A percentile compares a stretch with the other conserved stretches of the same genome.
Evolutionary conservation across 164 flowering plant genomes (phyloP).

Genomic region (Nymphaea colorata): DNA sequence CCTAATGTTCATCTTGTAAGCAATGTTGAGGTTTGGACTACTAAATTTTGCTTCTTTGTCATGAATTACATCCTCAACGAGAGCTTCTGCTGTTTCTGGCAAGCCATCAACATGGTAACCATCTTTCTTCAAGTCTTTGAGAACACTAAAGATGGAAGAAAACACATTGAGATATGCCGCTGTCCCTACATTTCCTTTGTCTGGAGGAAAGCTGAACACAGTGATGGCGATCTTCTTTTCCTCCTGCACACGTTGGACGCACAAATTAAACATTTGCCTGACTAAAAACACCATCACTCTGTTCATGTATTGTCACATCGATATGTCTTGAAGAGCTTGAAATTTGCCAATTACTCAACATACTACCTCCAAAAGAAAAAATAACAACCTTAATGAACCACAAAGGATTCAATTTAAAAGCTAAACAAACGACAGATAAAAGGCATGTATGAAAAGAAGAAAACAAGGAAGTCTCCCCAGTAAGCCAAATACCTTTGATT

Average conservation of each 20-base stretch:
- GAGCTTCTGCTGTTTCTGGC: conserved; percentile 72
- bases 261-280: not conserved
- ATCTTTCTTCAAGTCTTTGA: conserved; percentile 69
- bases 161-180: conserved; percentile 99
- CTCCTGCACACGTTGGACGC: conserved; percentile 30
- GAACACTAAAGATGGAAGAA: conserved; percentile 77
- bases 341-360: not conserved
- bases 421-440: not conserved
- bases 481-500: conserved; percentile 50
- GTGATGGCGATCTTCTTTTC: conserved; percentile 94
- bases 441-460: not conserved
- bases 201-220: conserved; percentile 99
- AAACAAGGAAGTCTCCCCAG: no score
- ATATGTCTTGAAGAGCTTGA: not conserved
- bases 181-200: conserved; percentile 96
- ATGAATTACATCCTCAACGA: conserved; percentile 82
- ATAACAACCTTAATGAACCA: not conserved
- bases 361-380: not conserved
- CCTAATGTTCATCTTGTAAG: conserved; percentile 87
- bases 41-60: conserved; percentile 98
- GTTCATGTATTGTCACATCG: no score
- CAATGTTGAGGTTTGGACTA: conserved; percentile 92
- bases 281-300: no score
- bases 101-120: conserved; percentile 89
- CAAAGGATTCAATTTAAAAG: not conserved